These are phyloP conservation scores for Benincasa hispida DNA, from an alignment of 306 rosid species.

Conservation along the genomic window DNA sequence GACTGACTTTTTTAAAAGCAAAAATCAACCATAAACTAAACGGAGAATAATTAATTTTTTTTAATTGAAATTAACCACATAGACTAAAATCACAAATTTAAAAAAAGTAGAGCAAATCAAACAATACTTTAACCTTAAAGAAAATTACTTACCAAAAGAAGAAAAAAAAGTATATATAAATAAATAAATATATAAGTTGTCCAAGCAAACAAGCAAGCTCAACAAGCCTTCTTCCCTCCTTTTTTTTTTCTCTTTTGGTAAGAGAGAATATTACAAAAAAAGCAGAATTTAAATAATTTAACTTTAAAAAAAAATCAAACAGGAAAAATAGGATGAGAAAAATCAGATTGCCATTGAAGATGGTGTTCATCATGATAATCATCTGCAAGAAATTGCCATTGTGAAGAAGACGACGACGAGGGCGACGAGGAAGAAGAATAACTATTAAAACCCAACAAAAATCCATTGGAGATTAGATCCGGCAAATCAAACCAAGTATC, in stretches of 20 bases:
- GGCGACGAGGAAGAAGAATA: background rate
- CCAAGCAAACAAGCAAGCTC: background rate
- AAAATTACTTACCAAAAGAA: background rate
- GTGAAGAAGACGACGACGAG: background rate
- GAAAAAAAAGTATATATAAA: background rate
- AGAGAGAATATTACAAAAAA: background rate
- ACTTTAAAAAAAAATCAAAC: background rate
- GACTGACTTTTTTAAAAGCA: no score
- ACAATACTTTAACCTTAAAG: no score
- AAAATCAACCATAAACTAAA: no score
- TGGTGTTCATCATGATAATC: conserved; percentile 11
- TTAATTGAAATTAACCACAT: background rate
- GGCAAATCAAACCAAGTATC: conserved; percentile 10
- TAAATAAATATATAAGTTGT: background rate
- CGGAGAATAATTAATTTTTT: no score
- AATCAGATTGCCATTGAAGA: conserved; percentile 35
- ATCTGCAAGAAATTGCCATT: conserved; percentile 49
- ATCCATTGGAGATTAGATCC: conserved; percentile 15
- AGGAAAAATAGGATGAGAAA: background rate
- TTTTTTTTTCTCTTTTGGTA: background rate
- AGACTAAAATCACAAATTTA: no score
- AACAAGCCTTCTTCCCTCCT: background rate
- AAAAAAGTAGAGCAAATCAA: no score
- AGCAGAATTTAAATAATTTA: background rate
- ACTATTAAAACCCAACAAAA: conserved; percentile 5